Percentiles rank a stretch among this genome's conserved stretches.
These are phyloP conservation scores for Proliferodiscus dingleyae DNA, from an alignment of 2,329 filamentous ascomycete genomes.

Conservation along the genomic window DNA sequence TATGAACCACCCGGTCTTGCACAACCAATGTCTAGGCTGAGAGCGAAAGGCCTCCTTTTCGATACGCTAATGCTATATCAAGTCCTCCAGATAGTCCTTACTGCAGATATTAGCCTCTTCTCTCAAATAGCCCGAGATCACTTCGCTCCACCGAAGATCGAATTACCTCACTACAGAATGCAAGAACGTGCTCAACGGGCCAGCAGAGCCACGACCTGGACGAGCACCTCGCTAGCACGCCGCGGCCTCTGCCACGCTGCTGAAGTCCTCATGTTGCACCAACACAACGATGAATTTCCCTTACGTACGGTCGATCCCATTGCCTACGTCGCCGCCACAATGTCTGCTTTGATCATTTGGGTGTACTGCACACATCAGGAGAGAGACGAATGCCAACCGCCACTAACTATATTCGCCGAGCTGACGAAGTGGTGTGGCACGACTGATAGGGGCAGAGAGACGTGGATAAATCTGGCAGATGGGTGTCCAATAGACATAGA, in stretches of 20 bases:
- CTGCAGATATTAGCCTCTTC: conserved; percentile 32
- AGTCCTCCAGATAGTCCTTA: conserved; percentile 34
- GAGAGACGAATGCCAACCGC: too few relatives aligned
- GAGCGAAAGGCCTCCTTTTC: conserved; percentile 31
- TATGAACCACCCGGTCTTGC: conserved; percentile 19
- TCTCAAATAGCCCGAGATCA: conserved; percentile 26
- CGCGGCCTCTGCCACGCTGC: conserved; percentile 34
- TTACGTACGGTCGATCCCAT: conserved; percentile 31
- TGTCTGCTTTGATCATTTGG: conserved; percentile 34
- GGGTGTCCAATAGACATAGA: conserved; percentile 22
- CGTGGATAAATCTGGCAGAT: conserved; percentile 19
- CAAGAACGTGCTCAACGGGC: background rate
- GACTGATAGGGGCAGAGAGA: conserved; percentile 15
- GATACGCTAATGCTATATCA: conserved; percentile 35
- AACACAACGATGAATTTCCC: conserved; percentile 4
- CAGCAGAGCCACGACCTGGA: conserved; percentile 30
- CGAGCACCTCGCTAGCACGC: conserved; percentile 28
- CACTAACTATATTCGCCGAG: conserved; percentile 27
- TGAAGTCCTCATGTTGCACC: conserved; percentile 26
- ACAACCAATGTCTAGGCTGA: conserved; percentile 13
- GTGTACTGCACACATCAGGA: conserved; percentile 34
- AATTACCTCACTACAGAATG: background rate
- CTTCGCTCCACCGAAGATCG: background rate
- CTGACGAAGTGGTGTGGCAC: conserved; percentile 22
- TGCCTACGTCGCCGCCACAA: conserved; percentile 31